A percentile compares a stretch with the other conserved stretches of the same genome.
Evolutionary conservation across 2,329 filamentous ascomycete genomes (phyloP).

Genomic region (Aureobasidium sp.): DNA sequence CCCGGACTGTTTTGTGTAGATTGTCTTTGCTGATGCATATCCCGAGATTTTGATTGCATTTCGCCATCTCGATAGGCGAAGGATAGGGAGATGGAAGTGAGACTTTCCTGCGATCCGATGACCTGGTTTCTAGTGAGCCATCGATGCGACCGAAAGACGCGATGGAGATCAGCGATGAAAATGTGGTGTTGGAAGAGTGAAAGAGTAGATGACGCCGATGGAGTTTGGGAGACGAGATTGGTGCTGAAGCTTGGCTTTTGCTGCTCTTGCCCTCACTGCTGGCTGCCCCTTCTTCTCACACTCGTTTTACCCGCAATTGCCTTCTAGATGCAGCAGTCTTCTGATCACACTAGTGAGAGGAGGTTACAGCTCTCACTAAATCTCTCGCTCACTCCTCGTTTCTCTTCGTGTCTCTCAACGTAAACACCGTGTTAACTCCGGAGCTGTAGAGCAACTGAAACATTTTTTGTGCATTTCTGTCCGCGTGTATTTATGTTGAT

Average conservation of each 20-base stretch:
- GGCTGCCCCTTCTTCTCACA: background rate
- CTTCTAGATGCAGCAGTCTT: background rate
- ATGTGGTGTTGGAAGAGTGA: background rate
- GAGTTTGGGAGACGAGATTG: background rate
- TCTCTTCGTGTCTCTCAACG: background rate
- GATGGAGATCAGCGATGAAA: background rate
- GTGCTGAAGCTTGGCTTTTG: background rate
- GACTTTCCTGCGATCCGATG: background rate
- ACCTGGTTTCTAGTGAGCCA: background rate
- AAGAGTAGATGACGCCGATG: background rate
- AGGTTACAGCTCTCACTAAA: background rate
- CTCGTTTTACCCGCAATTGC: background rate
- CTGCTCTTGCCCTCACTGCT: background rate
- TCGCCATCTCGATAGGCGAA: background rate
- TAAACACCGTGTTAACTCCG: background rate
- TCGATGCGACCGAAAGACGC: background rate
- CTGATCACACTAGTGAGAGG: background rate
- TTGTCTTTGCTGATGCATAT: background rate
- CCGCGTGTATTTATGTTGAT: background rate
- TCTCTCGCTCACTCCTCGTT: background rate
- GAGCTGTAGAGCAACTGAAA: background rate
- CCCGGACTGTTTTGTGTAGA: background rate
- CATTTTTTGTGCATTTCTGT: background rate
- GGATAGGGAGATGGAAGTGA: background rate
- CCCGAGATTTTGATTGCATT: background rate